A percentile compares a stretch with the other conserved stretches of the same genome.
Conservation (phyloP, 257 asterid species). For the Solanum chilense region DNA sequence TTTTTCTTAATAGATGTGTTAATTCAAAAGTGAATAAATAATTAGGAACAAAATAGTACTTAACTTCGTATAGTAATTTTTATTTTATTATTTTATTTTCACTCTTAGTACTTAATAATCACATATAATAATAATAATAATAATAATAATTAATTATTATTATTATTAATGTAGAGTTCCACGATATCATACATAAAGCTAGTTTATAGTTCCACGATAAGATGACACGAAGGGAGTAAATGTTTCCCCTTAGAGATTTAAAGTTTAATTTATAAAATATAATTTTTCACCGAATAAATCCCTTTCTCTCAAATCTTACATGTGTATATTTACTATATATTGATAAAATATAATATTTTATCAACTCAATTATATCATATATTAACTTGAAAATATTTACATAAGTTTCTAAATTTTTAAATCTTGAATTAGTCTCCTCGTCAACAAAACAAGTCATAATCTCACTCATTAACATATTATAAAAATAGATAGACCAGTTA, state of each 20-base stretch:
- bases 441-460: neutral
- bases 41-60: no score
- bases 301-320: neutral
- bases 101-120: no score
- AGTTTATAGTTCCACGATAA: neutral
- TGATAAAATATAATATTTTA: neutral
- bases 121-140: no score
- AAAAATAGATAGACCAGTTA: constrained; percentile 8
- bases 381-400: neutral
- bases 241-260: neutral
- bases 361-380: neutral
- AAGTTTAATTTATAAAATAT: no score
- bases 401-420: neutral
- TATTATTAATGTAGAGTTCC: neutral
- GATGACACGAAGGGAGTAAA: neutral
- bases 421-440: neutral
- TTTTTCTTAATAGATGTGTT: no score
- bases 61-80: neutral
- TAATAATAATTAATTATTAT: no score
- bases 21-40: no score
- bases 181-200: neutral
- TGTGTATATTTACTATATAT: neutral
- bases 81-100: no score
- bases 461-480: neutral
- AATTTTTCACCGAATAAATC: no score